These are phyloP conservation scores for Amborella trichopoda DNA, from an alignment of 164 flowering plant species.

Conservation along the genomic window DNA sequence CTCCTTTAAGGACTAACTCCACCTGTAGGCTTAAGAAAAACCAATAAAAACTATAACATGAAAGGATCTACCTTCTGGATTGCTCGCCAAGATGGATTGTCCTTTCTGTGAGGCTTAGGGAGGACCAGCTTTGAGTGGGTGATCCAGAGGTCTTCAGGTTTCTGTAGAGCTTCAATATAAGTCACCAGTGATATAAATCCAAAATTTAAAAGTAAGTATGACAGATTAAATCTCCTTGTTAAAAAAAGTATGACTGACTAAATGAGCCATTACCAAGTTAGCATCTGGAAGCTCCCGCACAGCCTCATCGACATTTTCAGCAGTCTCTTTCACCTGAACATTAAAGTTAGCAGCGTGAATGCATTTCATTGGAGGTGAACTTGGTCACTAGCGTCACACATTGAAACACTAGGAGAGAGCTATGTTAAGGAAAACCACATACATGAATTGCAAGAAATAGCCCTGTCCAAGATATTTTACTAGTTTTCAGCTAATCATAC, in stretches of 20 bases:
- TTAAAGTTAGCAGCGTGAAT: neutral
- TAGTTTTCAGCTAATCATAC: too few relatives aligned
- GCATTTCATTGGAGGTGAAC: neutral
- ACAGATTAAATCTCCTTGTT: too few relatives aligned
- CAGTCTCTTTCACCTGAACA: constrained; percentile 78
- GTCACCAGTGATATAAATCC: neutral
- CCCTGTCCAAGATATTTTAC: too few relatives aligned
- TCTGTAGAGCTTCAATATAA: constrained; percentile 25
- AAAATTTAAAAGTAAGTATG: neutral
- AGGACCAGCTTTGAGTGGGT: constrained; percentile 74
- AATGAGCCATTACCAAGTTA: constrained; percentile 55
- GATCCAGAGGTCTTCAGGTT: constrained; percentile 93
- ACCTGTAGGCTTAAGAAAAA: too few relatives aligned
- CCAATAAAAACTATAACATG: too few relatives aligned
- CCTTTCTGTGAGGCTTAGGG: constrained; percentile 90
- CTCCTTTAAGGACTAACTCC: too few relatives aligned
- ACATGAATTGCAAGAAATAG: too few relatives aligned
- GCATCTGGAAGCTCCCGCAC: constrained; percentile 98
- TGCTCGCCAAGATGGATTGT: constrained; percentile 70
- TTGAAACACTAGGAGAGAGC: too few relatives aligned
- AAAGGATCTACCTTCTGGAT: constrained; percentile 93
- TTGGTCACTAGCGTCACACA: too few relatives aligned
- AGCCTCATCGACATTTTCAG: constrained; percentile 86
- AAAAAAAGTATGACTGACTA: too few relatives aligned
- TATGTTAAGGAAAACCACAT: too few relatives aligned